These are phyloP conservation scores for Xylariaceae sp. DNA, from an alignment of 2,329 filamentous ascomycete species.

Conservation along the genomic window DNA sequence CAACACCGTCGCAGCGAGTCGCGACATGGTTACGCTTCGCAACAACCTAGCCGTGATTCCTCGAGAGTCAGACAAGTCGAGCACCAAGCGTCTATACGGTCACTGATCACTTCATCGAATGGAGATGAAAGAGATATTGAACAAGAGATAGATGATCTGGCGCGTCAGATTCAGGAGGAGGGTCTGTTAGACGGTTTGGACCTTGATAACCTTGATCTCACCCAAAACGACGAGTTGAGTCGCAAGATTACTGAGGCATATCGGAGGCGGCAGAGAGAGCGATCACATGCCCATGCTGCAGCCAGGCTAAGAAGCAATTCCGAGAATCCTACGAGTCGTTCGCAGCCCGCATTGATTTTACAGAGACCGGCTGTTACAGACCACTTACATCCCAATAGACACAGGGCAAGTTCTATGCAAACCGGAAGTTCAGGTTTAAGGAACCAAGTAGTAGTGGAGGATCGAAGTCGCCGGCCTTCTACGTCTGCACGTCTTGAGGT, in stretches of 20 bases:
- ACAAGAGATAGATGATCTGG: slow-evolving; percentile 83
- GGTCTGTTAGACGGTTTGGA: slow-evolving; percentile 84
- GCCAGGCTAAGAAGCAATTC: slow-evolving; percentile 41
- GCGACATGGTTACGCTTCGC: slow-evolving; percentile 39
- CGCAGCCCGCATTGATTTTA: slow-evolving; percentile 27
- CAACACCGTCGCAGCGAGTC: slow-evolving; percentile 42
- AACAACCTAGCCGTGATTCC: slow-evolving; percentile 37
- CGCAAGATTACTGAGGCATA: slow-evolving; percentile 88
- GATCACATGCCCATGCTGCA: slow-evolving; percentile 47
- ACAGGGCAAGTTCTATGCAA: slow-evolving; percentile 31
- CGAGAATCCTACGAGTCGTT: slow-evolving; percentile 36
- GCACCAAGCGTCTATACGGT: slow-evolving; percentile 84
- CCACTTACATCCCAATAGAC: slow-evolving; percentile 25
- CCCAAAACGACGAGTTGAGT: slow-evolving; percentile 83
- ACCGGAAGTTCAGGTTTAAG: slow-evolving; percentile 36
- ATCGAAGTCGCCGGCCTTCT: slow-evolving; percentile 48
- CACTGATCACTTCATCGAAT: slow-evolving; percentile 74
- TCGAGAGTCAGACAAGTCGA: slow-evolving; percentile 59
- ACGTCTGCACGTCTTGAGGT: slow-evolving; percentile 46
- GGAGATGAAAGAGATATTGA: slow-evolving; percentile 74
- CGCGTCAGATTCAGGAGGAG: slow-evolving; percentile 82
- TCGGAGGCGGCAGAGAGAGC: slow-evolving; percentile 64
- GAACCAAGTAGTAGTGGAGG: slow-evolving; percentile 37
- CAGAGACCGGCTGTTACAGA: slow-evolving; percentile 27
- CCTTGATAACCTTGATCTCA: slow-evolving; percentile 76